phyloP scores from a whole-genome alignment of 306 rosid species.

The Cicer bijugum region DNA sequence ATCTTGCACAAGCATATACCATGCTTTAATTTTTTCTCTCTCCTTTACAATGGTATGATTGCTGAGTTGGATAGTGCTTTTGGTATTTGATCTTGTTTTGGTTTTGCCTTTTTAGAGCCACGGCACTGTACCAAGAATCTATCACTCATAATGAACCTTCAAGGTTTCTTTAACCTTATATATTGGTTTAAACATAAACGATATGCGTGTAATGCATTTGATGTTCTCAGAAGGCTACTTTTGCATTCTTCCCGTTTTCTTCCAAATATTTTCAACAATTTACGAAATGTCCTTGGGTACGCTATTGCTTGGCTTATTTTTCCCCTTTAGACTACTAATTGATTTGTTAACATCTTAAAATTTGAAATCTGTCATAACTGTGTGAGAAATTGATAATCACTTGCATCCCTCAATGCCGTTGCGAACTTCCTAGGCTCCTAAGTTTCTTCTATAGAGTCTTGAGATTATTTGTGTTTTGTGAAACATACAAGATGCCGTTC shows the following conservation, averaged over 20 bases:
- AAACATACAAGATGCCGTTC: background rate
- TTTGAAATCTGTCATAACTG: background rate
- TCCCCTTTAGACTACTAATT: background rate
- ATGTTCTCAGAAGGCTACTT: background rate
- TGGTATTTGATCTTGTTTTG: slow-evolving; percentile 17
- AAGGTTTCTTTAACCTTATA: background rate
- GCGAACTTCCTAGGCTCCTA: background rate
- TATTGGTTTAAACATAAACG: background rate
- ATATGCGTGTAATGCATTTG: slow-evolving; percentile 2
- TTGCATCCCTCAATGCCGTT: slow-evolving; percentile 13
- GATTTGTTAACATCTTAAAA: slow-evolving; percentile 20
- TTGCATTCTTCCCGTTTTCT: background rate
- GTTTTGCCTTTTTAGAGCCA: slow-evolving; percentile 16
- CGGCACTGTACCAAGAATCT: slow-evolving; percentile 15
- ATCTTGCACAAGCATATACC: background rate
- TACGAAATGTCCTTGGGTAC: slow-evolving; percentile 6
- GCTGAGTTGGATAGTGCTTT: slow-evolving; percentile 13
- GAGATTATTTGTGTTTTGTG: slow-evolving; percentile 34
- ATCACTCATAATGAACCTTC: slow-evolving; percentile 13
- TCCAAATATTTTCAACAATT: background rate
- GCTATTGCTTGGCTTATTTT: background rate
- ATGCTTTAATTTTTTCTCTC: slow-evolving; percentile 31
- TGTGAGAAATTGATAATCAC: slow-evolving; percentile 10
- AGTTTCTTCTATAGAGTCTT: slow-evolving; percentile 16
- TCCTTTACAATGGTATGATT: background rate